Percentiles rank a stretch among this genome's conserved stretches.
phyloP scores from a whole-genome alignment of 345 rosid species.

The Erodium maritimum region DNA sequence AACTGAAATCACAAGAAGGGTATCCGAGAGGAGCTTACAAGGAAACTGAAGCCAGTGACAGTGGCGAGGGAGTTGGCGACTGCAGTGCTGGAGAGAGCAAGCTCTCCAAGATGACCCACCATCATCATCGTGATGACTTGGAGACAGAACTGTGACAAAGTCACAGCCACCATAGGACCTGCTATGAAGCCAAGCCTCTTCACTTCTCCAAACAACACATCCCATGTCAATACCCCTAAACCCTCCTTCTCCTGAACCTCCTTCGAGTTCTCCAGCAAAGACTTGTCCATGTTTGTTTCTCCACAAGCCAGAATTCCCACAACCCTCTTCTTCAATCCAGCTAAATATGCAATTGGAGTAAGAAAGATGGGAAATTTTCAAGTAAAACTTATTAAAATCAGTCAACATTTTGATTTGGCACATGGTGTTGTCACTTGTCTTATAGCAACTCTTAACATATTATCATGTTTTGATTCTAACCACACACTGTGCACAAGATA shows the following conservation, averaged over 20 bases:
- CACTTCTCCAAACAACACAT: neutral
- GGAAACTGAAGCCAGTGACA: conserved; percentile 32
- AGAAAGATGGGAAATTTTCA: neutral
- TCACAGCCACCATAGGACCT: neutral
- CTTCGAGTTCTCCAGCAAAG: neutral
- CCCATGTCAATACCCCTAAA: neutral
- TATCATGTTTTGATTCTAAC: no score
- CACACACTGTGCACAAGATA: no score
- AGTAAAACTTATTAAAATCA: neutral
- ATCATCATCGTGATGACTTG: neutral
- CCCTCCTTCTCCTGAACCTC: neutral
- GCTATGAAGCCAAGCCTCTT: neutral
- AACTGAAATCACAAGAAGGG: no score
- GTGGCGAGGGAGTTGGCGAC: conserved; percentile 25
- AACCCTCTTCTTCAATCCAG: no score
- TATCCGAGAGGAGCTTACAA: no score
- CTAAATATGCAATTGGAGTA: no score
- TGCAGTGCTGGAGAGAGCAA: conserved; percentile 21
- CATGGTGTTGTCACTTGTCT: neutral
- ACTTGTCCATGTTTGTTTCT: neutral
- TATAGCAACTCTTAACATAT: no score
- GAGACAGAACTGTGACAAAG: neutral
- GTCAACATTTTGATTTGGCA: neutral
- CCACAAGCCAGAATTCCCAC: neutral
- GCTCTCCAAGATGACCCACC: conserved; percentile 24